Evolutionary conservation across 1,284 basidiomycete species (phyloP), one percentile per base, ranked within the genome.

Genomic region (Rugosomyces carneus): DNA sequence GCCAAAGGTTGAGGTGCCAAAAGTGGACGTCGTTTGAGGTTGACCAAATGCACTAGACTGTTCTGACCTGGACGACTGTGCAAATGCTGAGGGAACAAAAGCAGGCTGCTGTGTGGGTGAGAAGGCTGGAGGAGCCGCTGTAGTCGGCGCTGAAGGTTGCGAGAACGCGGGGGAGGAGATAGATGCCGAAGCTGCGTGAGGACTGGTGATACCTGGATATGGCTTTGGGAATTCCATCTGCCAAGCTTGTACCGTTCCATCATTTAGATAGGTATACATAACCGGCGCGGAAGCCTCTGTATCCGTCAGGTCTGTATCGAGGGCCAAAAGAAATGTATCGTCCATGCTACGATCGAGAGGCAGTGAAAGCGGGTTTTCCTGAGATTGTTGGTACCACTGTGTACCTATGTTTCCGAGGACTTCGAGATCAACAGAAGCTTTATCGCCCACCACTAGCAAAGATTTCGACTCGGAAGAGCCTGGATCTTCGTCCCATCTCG

Each of bases 201-300:
- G 54, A 2, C 13, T 38, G 8, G 71, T 56, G 73, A 88, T 79
- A 18, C 78, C 78, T 35, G 72, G 67, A 58, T 86, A 89, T 4
- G 71, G 63, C 47, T 69, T 68, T 1, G 73, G 68, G 58, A 87
- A 80, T 39, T 89, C 76, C 27, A 89, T 60, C 57, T 81, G 72
- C 84, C 90, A 93, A 2, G 73, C 89, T 31, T 83, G 73, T 27
- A 93, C 48, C 0, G 88, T 86, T 15, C 89, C 89, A 57, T 93
- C 89, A 49, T 80, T 89, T 3, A 87, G 76, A 60, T 89, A 92
- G 3, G 81, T 78, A 58, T 81, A 86, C 59, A 91, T 67, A 42
- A 90, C 71, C 0, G 89, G 89, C 7, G 56, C 54, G 1, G 50
- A 52, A 10, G 47, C 26, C 58, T 62, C 49, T 60, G 62, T 59